Evolutionary conservation across 768 basidiomycete genomes (phyloP), one percentile per base, ranked within the genome.

Genomic region (Kwoniella heveanensis): DNA sequence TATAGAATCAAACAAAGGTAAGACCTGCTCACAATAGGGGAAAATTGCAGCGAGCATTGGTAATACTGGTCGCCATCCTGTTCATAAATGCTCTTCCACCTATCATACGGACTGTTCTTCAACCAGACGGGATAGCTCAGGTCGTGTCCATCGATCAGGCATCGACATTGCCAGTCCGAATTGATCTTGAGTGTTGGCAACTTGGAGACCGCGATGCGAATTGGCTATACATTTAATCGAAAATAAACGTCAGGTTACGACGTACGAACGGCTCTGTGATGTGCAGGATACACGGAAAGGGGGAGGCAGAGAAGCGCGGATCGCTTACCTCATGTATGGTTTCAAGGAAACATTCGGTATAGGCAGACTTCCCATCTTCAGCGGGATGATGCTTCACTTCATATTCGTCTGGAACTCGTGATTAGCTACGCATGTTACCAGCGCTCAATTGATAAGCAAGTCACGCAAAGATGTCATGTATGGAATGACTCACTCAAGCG

Each of bases 21-120:
- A n/a, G n/a, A n/a, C n/a, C n/a, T n/a, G 52, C 61, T 22, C 22
- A 62, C 61, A 44, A 62, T 17, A 22, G 61, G 61, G 6, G 61
- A 32, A 46, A 62, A 62, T 7, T 30, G 52, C 24, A 62, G 12
- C 1, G 2, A 36, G 21, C 53, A 44, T 2, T 32, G 22, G 48
- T 55, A 55, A 9, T 24, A 17, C 26, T 29, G 22, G 19, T 54
- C 61, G 39, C 48, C 39, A 4, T 24, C 39, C 39, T 46, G 27
- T 30, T 60, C 32, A 55, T 37, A 39, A 0, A 55, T 22, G 5
- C 17, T n/a, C 15, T 26, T 13, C 32, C 26, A 44, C 25, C 1
- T 9, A 39, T 24, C 10, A 25, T 12, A 32, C n/a, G 3, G 4
- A 44, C 15, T 7, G 15, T 17, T 3, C 39, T 10, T 4, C 10